A percentile compares a stretch with the other conserved stretches of the same genome.
These are phyloP conservation scores for Endogone sp. DNA, from an alignment of 192 early-diverging fungal genomes.

Conservation along the genomic window DNA sequence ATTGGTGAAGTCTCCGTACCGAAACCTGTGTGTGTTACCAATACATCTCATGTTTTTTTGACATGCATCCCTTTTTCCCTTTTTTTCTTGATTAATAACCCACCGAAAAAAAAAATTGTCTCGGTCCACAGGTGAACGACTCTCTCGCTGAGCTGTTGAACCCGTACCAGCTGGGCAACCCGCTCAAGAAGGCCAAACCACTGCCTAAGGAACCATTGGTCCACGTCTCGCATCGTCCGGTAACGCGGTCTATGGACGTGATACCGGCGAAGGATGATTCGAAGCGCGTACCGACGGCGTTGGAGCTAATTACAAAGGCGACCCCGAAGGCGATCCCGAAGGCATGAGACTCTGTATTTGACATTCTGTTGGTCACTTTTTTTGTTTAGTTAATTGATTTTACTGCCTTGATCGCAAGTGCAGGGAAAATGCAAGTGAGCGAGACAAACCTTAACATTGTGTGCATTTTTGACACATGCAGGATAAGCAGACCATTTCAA, in stretches of 20 bases:
- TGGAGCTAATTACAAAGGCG: not conserved
- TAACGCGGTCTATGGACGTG: not conserved
- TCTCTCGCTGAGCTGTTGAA: not conserved
- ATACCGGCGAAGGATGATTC: not conserved
- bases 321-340: not conserved
- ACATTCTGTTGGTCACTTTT: not conserved
- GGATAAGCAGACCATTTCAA: no score
- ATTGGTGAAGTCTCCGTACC: not conserved
- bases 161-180: not conserved
- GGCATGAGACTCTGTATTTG: not conserved
- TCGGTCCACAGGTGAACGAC: not conserved
- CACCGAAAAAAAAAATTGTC: no score
- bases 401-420: no score
- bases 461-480: no score
- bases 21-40: not conserved
- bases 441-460: not conserved
- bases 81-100: not conserved
- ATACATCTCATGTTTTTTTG: not conserved
- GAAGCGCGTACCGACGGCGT: not conserved
- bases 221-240: not conserved
- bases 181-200: not conserved
- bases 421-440: not conserved
- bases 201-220: not conserved
- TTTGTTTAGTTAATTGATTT: not conserved
- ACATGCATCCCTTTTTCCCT: not conserved